Percentiles rank a stretch among this genome's conserved stretches.
Evolutionary conservation across 2,329 filamentous ascomycete genomes (phyloP).

Genomic region (Penicillium sp.): DNA sequence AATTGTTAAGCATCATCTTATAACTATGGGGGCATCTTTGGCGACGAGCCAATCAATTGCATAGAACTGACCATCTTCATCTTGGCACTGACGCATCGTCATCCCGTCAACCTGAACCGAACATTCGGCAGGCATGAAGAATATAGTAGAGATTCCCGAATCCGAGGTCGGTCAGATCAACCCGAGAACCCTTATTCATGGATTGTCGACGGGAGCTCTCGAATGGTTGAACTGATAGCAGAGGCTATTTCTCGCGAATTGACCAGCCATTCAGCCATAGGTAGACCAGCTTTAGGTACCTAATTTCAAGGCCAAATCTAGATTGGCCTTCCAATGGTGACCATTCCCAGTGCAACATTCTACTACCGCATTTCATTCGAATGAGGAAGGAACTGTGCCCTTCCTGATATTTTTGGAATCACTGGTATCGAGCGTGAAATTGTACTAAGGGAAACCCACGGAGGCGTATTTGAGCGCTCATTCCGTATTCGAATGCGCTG

Average conservation of each 20-base stretch:
- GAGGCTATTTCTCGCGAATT: background rate
- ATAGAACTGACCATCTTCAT: background rate
- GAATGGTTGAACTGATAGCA: background rate
- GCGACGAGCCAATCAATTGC: background rate
- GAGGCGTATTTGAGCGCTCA: too few species aligned
- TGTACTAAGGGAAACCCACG: too few species aligned
- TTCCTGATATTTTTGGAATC: too few species aligned
- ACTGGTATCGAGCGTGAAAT: too few species aligned
- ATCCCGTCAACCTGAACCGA: background rate
- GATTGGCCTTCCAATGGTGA: background rate
- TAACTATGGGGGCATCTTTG: background rate
- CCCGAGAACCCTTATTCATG: background rate
- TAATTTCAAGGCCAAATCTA: background rate
- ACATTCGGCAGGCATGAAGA: background rate
- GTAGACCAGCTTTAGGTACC: background rate
- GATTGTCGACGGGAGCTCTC: background rate
- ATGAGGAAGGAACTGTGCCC: background rate
- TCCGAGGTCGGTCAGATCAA: background rate
- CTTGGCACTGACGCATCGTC: background rate
- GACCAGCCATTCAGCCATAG: background rate
- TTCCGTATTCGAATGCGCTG: too few species aligned
- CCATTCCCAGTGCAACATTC: background rate
- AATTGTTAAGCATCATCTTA: background rate
- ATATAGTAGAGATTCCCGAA: too few species aligned
- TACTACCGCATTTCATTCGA: background rate